Evolutionary conservation across 768 basidiomycete genomes (phyloP).

Genomic region (Gyrodon lividus): DNA sequence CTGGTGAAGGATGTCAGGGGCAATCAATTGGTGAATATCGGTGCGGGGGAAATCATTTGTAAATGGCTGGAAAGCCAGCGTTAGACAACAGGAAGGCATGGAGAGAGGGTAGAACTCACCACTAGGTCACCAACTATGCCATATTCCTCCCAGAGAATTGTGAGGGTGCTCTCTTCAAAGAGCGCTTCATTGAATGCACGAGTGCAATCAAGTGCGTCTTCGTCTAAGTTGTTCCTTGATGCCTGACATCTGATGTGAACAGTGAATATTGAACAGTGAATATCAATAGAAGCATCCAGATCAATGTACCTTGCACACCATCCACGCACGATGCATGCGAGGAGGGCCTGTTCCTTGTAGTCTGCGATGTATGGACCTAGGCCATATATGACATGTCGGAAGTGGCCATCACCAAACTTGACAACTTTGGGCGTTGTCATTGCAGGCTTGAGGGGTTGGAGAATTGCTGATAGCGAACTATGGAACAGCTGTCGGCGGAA

Average conservation of each 20-base stretch:
- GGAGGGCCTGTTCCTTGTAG: slow-evolving; percentile 38
- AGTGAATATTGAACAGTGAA: no score
- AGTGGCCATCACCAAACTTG: slow-evolving; percentile 33
- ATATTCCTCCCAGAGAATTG: slow-evolving; percentile 18
- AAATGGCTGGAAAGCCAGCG: slow-evolving; percentile 25
- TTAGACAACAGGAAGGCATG: neutral
- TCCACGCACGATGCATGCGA: slow-evolving; percentile 32
- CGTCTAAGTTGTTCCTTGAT: slow-evolving; percentile 23
- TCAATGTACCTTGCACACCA: slow-evolving; percentile 36
- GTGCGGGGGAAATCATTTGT: slow-evolving; percentile 31
- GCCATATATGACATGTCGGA: slow-evolving; percentile 28
- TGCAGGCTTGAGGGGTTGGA: slow-evolving; percentile 19
- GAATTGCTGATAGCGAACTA: slow-evolving; percentile 25
- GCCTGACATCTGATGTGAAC: slow-evolving; percentile 24
- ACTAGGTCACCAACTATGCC: slow-evolving; percentile 6
- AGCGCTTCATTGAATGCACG: slow-evolving; percentile 21
- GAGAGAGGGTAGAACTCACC: neutral
- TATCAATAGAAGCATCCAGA: neutral
- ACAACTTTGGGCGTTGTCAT: slow-evolving; percentile 30
- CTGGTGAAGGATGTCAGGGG: slow-evolving; percentile 32
- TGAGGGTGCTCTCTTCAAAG: slow-evolving; percentile 2
- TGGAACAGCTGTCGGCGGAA: slow-evolving; percentile 35
- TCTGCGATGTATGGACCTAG: slow-evolving; percentile 41
- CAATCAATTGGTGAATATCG: slow-evolving; percentile 30
- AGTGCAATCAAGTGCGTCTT: slow-evolving; percentile 4